These are phyloP conservation scores for Quercus aquifolioides DNA, from an alignment of 306 rosid genomes.

Conservation along the genomic window DNA sequence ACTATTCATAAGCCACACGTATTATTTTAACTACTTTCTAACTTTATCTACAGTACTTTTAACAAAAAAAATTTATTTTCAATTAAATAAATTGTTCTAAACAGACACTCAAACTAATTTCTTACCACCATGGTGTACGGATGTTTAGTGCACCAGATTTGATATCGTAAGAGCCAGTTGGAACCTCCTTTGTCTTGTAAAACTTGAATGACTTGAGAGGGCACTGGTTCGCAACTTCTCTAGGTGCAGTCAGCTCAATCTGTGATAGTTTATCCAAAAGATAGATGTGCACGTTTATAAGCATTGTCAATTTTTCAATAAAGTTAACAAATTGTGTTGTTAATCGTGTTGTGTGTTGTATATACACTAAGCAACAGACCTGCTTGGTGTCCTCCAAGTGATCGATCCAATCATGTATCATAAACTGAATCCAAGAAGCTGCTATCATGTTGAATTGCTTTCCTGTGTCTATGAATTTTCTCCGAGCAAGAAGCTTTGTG, in stretches of 20 bases:
- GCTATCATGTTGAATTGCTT: conserved; percentile 63
- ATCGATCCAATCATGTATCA: conserved; percentile 69
- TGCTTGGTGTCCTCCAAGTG: conserved; percentile 53
- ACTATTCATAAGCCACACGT: too few species aligned
- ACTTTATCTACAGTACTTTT: too few species aligned
- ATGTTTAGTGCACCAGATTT: conserved; percentile 33
- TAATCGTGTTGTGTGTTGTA: background rate
- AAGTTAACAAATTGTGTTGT: background rate
- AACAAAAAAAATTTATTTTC: too few species aligned
- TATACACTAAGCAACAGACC: conserved; percentile 6
- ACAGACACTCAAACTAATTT: background rate
- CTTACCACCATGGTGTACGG: conserved; percentile 67
- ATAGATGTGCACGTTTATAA: background rate
- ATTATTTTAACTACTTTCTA: too few species aligned
- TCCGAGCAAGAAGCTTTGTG: conserved; percentile 46
- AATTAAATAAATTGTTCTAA: too few species aligned
- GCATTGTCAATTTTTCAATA: background rate
- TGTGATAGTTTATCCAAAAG: background rate
- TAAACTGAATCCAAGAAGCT: conserved; percentile 71
- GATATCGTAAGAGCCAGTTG: conserved; percentile 40
- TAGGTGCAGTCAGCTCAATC: conserved; percentile 45
- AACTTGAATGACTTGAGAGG: conserved; percentile 56
- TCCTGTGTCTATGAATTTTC: conserved; percentile 39
- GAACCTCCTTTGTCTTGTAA: conserved; percentile 45
- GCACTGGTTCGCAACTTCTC: conserved; percentile 47